Evolutionary conservation across 768 basidiomycete genomes (phyloP), one percentile per base, ranked within the genome.

Genomic region (Goffeauzyma gilvescens): DNA sequence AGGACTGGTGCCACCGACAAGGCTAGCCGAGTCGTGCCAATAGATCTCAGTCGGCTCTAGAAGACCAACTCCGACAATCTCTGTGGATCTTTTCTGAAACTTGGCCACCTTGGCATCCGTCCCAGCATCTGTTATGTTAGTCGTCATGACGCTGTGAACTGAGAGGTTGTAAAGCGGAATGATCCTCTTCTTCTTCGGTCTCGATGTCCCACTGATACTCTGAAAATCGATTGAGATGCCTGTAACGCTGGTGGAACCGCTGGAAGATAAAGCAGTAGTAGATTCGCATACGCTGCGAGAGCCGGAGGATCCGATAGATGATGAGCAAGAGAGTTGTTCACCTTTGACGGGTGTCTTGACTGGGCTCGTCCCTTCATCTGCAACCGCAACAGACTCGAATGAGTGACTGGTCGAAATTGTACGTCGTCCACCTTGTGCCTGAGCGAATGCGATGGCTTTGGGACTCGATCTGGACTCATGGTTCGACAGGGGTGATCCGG

Each of bases 31-130:
- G 24, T 28, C 28, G 14, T 42, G 51, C 12, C 41, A 46, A 50
- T 58, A 57, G 23, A 58, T 48, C 32, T 62, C 60, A 9, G 59
- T 36, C 0, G 61, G 55, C 34, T 60, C 61, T 8, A 63, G 53
- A 0, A 51, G 38, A 20, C 61, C 61, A 12, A 63, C 52, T 6
- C 55, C 57, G 18, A 48, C 30, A 14, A 63, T 55, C 26, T 63
- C 61, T 13, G 60, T 38, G 13, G 45, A 46, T 7, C 59, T 55
- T 39, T 58, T 59, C 37, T 49, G 49, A 40, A 63, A 63, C 59
- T 60, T 63, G 32, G 61, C 61, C 5, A 63, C 58, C 45, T 60
- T 63, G 23, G 46, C 55, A 42, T 63, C 61, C 7, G 61, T 63
- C 6, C 57, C 57, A 3, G 58, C 61, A 36, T 63, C 59, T n/a